Base-by-base conservation (phyloP, 306 rosid genomes). In the Mimosa bimucronata region DNA sequence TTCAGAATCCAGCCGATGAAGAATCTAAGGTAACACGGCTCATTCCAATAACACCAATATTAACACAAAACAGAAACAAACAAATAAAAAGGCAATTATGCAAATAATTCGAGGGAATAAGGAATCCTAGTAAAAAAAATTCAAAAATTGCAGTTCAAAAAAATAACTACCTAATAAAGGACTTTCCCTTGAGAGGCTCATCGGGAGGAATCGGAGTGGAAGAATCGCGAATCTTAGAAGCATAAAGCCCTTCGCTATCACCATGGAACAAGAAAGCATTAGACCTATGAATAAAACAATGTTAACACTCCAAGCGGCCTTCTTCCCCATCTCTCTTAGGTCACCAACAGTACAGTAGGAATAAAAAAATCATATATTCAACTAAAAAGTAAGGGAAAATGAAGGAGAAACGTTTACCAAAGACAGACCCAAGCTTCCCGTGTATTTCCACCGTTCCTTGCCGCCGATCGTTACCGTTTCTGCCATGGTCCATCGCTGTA, bases 221-320 rank as follows among this genome's bases (percentile, higher is more conserved):
- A 73, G 84, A 78, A 82, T 61, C 77, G 68, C 9, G 89, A 77
- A 42, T 34, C 75, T 81, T 88, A 55, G 97, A 85, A 72, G 97
- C 89, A 75, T 84, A 77, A 82, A 94, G 91, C 31, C 93, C 98
- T 66, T 92, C 98, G 40, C 93, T 92, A 67, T 96, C 98, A 46
- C 97, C 98, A 75, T 92, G 98, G 97, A 94, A 94, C 92, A 94
- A 94, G 93, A 90, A 90, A n/a, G 94, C 97, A 72, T 92, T 86
- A 40, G 97, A 90, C 85, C 89, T 88, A 46, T 93, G 90, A 65
- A 57, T 86, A 83, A 92, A 92, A 2, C n/a, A n/a, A n/a, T n/a
- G n/a, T n/a, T n/a, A n/a, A n/a, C n/a, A n/a, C n/a, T n/a, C n/a
- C n/a, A n/a, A n/a, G n/a, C n/a, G n/a, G n/a, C n/a, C n/a, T n/a